Base-by-base conservation (phyloP, 345 rosid species). In the Anastatica hierochuntica region DNA sequence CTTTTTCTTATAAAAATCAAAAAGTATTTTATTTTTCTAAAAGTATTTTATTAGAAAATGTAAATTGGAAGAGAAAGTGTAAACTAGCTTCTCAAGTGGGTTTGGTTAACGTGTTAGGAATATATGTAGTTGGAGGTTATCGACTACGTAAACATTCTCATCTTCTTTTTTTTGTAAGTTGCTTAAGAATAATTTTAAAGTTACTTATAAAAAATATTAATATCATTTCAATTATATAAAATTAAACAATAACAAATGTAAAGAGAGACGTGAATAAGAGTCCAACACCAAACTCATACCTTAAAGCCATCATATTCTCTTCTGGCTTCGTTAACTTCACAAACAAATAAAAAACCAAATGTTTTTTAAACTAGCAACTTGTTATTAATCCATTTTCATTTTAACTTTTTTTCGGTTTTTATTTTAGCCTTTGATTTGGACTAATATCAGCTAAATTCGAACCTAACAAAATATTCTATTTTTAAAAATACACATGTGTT, bases 231-330 rank as follows among this genome's bases (percentile, higher is more conserved):
- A n/a, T 6, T 15, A 6, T 2, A 36, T 24, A 43, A 34, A 18
- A n/a, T n/a, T n/a, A n/a, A n/a, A n/a, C n/a, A 53, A 46, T 46
- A 41, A 63, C 53, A 43, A 63, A 45, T 15, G 48, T 29, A 53
- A 53, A n/a, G n/a, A 45, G 61, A 29, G 62, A 47, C 62, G 49
- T 63, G 68, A 63, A 38, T 9, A 63, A 54, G 56, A 54, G 49
- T 55, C 53, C 68, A 55, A 39, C 68, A 47, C 62, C 68, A 55
- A 63, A 55, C 62, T 55, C n/a, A n/a, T n/a, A n/a, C n/a, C n/a
- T n/a, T n/a, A n/a, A n/a, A n/a, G n/a, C n/a, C n/a, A n/a, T n/a
- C 68, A 31, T 63, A 55, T 47, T 64, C 62, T 55, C 29, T 31
- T 39, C 35, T 47, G 10, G 31, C 49, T 63, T 63, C 36, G 62